Base-by-base conservation (phyloP, 495 filamentous ascomycete species). In the Neurospora discreta region DNA sequence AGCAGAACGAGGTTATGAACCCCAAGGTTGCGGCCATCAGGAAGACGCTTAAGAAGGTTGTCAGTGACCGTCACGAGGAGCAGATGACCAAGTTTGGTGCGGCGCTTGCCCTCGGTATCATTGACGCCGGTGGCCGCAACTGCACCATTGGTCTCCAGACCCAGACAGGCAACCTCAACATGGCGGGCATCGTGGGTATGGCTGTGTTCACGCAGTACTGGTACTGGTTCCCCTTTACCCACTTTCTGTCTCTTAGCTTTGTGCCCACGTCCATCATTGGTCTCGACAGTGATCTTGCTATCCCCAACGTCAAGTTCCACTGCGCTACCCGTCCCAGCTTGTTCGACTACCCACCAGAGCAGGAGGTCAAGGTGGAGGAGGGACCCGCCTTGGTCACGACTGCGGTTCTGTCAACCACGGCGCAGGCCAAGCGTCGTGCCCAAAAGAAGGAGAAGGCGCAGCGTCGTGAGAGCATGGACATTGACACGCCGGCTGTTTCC, bases 191-290 rank as follows among this genome's bases (percentile, higher is more conserved):
- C 72, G 94, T 99, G 26, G 96, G 96, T 73, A 97, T 97, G 89
- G 94, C 93, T 46, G 91, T 99, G 38, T 99, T 99, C 84, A 95
- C 93, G 8, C 96, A 99, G 80, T 99, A 99, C 84, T 99, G 96
- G 96, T 99, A 99, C 83, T 99, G 96, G 96, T 99, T 99, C 89
- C 96, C 96, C 68, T 89, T 98, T 75, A 97, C 95, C 33, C 96
- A 98, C 81, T 99, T 99, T 89, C 82, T 99, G 26, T 95, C 94
- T 0, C 85, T 98, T 73, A 93, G 91, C 78, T 98, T 98, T 79
- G 90, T 91, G 9, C 96, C 96, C 0, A 98, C 96, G 10, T 91
- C 94, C 1, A 92, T 99, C 76, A 97, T 98, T 71, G 95, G 91
- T 68, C 89, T 99, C 26, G 94, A 98, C 79, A 89, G 95, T 78